Evolutionary conservation across 2,329 filamentous ascomycete genomes (phyloP).

Genomic region (Claviceps monticola): DNA sequence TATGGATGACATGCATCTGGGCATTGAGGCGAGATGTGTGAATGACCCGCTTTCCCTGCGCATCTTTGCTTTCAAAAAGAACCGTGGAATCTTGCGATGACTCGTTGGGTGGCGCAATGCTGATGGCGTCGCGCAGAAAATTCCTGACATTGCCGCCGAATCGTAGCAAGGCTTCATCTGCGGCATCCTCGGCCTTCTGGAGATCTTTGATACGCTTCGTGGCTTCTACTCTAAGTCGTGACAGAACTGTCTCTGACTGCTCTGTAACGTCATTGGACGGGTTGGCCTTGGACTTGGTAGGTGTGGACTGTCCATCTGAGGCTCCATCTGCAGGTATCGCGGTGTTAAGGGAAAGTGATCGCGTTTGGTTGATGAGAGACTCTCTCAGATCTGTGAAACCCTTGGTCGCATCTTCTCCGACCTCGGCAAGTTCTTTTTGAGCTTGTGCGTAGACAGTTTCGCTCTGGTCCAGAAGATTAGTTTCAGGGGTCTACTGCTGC

Average conservation of each 20-base stretch:
- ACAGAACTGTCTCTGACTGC: conserved; percentile 52
- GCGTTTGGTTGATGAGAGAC: conserved; percentile 57
- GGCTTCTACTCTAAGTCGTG: conserved; percentile 62
- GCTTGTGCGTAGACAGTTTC: conserved; percentile 74
- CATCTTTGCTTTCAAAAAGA: conserved; percentile 88
- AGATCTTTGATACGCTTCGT: conserved; percentile 77
- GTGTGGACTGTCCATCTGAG: conserved; percentile 27
- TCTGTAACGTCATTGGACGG: conserved; percentile 28
- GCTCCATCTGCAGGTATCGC: conserved; percentile 17
- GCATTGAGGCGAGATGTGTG: conserved; percentile 91
- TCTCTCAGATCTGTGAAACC: conserved; percentile 59
- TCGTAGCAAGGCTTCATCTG: conserved; percentile 83
- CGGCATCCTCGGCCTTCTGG: conserved; percentile 84
- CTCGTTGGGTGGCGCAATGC: conserved; percentile 59
- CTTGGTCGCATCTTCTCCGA: conserved; percentile 69
- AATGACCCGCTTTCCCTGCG: conserved; percentile 79
- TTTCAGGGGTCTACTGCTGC: not conserved
- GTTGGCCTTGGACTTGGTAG: conserved; percentile 26
- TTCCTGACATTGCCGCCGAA: conserved; percentile 83
- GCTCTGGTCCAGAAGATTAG: conserved; percentile 35
- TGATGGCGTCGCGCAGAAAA: conserved; percentile 83
- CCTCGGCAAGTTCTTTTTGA: conserved; percentile 67
- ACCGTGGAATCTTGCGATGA: conserved; percentile 45
- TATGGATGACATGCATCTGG: conserved; percentile 90
- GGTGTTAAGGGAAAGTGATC: conserved; percentile 53